Evolutionary conservation across 441 rosid species (phyloP).

Genomic region (California macrophylla): DNA sequence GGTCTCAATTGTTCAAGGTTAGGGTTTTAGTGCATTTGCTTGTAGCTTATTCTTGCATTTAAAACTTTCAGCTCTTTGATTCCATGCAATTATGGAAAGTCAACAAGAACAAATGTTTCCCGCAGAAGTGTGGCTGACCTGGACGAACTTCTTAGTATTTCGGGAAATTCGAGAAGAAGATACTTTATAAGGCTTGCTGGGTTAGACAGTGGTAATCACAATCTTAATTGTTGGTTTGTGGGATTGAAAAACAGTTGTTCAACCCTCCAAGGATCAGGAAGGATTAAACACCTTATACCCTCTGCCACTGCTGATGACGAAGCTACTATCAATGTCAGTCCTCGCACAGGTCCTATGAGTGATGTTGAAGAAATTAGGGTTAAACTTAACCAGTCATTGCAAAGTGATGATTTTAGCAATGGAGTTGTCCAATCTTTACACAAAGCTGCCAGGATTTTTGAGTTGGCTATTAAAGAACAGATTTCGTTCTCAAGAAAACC

Average conservation of each 20-base stretch:
- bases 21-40: conserved; percentile 7
- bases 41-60: conserved; percentile 5
- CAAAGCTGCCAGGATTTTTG: conserved; percentile 84
- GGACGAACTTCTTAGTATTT: conserved; percentile 35
- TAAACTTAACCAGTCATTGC: conserved; percentile 57
- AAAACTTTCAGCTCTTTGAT: conserved; percentile 42
- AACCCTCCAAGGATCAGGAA: conserved; percentile 29
- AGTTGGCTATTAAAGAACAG: conserved; percentile 64
- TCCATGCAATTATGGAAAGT: conserved; percentile 38
- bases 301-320: conserved; percentile 70
- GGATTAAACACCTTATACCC: conserved; percentile 25
- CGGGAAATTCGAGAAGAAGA: conserved; percentile 39
- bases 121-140: conserved; percentile 31
- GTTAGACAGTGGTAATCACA: conserved; percentile 23
- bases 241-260: conserved; percentile 26
- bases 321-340: conserved; percentile 59
- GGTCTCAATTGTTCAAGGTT: not conserved
- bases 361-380: conserved; percentile 67
- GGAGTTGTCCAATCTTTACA: conserved; percentile 80
- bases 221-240: conserved; percentile 16
- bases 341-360: conserved; percentile 34
- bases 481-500: conserved; percentile 46
- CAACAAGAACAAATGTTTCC: conserved; percentile 30
- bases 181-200: conserved; percentile 29
- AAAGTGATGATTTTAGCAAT: conserved; percentile 55